Percentiles rank a stretch among this genome's conserved stretches.
Evolutionary conservation across 83 land plant species (phyloP).

Genomic region (Isoetes engelmannii): DNA sequence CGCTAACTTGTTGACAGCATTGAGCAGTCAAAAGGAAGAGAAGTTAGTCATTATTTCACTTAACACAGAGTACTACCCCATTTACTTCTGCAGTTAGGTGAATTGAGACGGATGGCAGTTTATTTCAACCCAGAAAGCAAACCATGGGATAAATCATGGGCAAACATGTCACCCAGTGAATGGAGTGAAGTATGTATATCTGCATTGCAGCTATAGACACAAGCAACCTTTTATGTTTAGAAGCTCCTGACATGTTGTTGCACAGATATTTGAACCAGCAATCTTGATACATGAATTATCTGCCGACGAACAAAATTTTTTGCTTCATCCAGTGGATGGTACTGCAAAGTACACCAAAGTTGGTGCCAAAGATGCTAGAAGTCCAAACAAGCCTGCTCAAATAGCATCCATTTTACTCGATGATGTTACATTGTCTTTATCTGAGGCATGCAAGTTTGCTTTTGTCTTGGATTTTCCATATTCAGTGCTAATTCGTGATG

Average conservation of each 20-base stretch:
- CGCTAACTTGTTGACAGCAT: background rate
- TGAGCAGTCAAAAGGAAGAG: background rate
- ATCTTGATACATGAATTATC: conserved; percentile 17
- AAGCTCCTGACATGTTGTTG: background rate
- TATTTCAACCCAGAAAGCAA: conserved; percentile 80
- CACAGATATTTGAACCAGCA: conserved; percentile 25
- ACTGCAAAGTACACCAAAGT: conserved; percentile 70
- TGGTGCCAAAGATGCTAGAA: conserved; percentile 41
- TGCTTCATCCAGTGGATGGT: conserved; percentile 86
- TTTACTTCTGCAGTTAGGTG: conserved; percentile 59
- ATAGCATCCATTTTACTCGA: conserved; percentile 69
- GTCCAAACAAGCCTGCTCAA: conserved; percentile 52
- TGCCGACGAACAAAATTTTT: conserved; percentile 45
- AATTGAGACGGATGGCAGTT: conserved; percentile 67
- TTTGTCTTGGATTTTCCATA: background rate
- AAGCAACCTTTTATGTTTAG: background rate
- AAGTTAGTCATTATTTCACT: background rate
- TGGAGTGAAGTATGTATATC: conserved; percentile 62
- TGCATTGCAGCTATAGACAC: conserved; percentile 6
- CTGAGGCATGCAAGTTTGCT: conserved; percentile 50
- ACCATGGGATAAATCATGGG: conserved; percentile 87
- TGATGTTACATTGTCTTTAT: conserved; percentile 78
- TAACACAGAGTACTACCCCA: background rate
- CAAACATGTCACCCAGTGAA: conserved; percentile 66
- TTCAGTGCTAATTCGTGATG: background rate